These are phyloP conservation scores for Spatholobus suberectus DNA, from an alignment of 306 rosid species.

Conservation along the genomic window DNA sequence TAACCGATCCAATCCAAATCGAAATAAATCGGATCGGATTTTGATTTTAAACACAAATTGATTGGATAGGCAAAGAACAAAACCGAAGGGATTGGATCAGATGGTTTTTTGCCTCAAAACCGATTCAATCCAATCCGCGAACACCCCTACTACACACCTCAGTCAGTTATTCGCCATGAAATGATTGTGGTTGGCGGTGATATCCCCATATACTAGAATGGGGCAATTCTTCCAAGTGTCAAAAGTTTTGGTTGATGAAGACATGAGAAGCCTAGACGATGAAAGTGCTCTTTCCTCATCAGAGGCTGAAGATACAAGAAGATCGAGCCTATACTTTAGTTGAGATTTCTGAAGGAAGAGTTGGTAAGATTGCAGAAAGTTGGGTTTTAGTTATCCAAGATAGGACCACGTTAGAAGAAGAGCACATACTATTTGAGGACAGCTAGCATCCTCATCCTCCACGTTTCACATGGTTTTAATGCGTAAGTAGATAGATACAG, in stretches of 20 bases:
- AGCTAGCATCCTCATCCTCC: constrained; percentile 36
- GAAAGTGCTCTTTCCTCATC: constrained; percentile 40
- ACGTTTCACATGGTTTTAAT: constrained; percentile 43
- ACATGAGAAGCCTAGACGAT: constrained; percentile 39
- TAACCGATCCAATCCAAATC: too few relatives aligned
- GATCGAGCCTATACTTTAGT: constrained; percentile 81
- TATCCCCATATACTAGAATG: constrained; percentile 74
- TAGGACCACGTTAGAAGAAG: constrained; percentile 61
- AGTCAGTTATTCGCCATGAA: too few relatives aligned
- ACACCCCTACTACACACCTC: too few relatives aligned
- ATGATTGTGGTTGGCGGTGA: constrained; percentile 69
- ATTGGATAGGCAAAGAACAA: too few relatives aligned
- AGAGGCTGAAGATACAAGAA: constrained; percentile 54
- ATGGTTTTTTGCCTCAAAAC: too few relatives aligned
- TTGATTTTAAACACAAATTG: too few relatives aligned
- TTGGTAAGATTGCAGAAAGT: constrained; percentile 66
- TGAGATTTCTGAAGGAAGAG: constrained; percentile 65
- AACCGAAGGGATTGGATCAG: too few relatives aligned
- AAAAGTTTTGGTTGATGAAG: constrained; percentile 45
- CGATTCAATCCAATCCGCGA: too few relatives aligned
- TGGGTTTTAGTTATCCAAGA: constrained; percentile 81
- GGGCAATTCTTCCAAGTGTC: constrained; percentile 88
- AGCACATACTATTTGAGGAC: constrained; percentile 55
- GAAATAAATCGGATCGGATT: too few relatives aligned
- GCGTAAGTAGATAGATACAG: constrained; percentile 19